Conservation (phyloP, 495 filamentous ascomycete genomes). For the Sordaria brevicollis region DNA sequence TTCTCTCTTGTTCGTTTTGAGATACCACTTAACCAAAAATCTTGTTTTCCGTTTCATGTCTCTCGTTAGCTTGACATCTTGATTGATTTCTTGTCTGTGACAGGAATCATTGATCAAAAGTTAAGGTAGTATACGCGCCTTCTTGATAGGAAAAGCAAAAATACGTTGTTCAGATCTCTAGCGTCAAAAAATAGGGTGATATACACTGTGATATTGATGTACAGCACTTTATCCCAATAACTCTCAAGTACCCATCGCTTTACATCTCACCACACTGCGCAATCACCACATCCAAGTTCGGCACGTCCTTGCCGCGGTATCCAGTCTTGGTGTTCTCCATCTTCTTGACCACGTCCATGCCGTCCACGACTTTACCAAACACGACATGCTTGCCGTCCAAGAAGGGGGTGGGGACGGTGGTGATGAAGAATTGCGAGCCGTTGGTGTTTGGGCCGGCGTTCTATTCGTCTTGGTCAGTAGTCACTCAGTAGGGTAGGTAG, state of each 20-base stretch:
- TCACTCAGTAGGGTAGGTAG: background rate
- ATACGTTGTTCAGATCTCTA: background rate
- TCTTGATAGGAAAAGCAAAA: background rate
- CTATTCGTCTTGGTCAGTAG: constrained; percentile 27
- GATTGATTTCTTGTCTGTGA: background rate
- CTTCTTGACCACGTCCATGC: constrained; percentile 80
- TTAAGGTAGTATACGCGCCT: background rate
- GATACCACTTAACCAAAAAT: background rate
- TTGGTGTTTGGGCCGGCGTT: constrained; percentile 92
- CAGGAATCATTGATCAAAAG: background rate
- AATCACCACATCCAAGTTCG: constrained; percentile 76
- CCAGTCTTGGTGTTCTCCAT: constrained; percentile 81
- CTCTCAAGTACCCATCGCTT: too few relatives aligned
- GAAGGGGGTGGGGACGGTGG: constrained; percentile 72
- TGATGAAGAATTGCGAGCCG: constrained; percentile 97
- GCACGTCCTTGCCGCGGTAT: constrained; percentile 59
- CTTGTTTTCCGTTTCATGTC: background rate
- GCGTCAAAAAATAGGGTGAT: too few relatives aligned
- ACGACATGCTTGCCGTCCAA: constrained; percentile 94
- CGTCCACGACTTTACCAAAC: constrained; percentile 83
- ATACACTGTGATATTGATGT: too few relatives aligned
- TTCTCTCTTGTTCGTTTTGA: background rate
- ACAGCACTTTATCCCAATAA: too few relatives aligned
- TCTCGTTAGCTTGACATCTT: background rate
- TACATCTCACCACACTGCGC: constrained; percentile 86